Evolutionary conservation across 176 grass and related monocot genomes (phyloP), one percentile per base, ranked within the genome.

Genomic region (Zizania latifolia): DNA sequence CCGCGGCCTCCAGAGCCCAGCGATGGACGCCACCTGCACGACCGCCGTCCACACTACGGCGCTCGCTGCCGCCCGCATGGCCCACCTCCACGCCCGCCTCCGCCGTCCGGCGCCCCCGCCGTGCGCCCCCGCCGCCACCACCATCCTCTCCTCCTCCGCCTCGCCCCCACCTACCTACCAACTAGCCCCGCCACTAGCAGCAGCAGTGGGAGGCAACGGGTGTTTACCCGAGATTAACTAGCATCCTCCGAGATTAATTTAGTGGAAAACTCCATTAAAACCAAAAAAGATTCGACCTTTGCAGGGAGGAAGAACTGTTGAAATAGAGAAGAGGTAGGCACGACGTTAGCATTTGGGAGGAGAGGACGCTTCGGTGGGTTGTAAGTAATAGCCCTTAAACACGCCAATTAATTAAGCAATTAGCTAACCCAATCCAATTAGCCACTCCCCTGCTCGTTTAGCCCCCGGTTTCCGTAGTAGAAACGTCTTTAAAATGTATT

Each of bases 31-130:
- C 21, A 98, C 78, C 79, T 98, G 95, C 82, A 94, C 88, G 21
- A 94, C 78, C 21, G 77, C 89, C 58, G 84, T 92, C 95, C 95
- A 98, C 38, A 94, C 39, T 46, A 98, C 73, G 55, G 88, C 88
- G 75, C 95, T 98, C 13, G 91, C 86, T 48, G 80, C 95, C 81
- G 90, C 86, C 58, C 89, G 82, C 86, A 99, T 88, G 32, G 88
- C 79, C 95, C 89, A 99, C 57, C 91, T 74, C 82, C 88, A 88
- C 57, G 45, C 69, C 12, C 75, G 84, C 75, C 86, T 54, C 27
- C 74, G 58, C 65, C 81, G 65, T 2, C 46, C 68, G 58, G 19
- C 48, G 66, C 66, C 72, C 27, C 13, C 5, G 62, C 35, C 50
- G n/a, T 5, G 48, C 17, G 19, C n/a, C 7, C 89, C 86, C 56